Evolutionary conservation across 2,329 filamentous ascomycete species (phyloP).

Genomic region (Cladophialophora psammophila): DNA sequence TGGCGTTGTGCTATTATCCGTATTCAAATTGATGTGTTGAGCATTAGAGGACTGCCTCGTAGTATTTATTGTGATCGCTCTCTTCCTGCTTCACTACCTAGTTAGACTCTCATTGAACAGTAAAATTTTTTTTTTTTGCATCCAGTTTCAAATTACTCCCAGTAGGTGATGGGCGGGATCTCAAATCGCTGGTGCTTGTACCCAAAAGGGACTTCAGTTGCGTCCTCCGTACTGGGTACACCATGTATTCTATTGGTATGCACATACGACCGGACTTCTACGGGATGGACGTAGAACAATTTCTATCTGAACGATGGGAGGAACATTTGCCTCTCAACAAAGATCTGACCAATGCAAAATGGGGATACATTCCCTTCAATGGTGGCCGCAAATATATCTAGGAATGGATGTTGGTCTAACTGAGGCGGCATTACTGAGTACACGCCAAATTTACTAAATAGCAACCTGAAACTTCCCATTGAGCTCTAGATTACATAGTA

Average conservation of each 20-base stretch:
- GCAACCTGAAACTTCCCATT: too few species aligned
- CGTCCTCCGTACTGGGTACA: conserved; percentile 50
- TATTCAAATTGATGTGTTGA: too few species aligned
- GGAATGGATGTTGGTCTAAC: conserved; percentile 42
- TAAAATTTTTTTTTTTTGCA: too few species aligned
- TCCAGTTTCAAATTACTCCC: conserved; percentile 36
- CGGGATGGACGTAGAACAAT: conserved; percentile 51
- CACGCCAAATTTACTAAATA: too few species aligned
- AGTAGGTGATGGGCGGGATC: conserved; percentile 44
- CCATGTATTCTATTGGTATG: conserved; percentile 60
- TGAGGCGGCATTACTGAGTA: too few species aligned
- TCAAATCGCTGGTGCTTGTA: conserved; percentile 42
- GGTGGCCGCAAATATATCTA: conserved; percentile 61
- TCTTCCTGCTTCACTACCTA: too few species aligned
- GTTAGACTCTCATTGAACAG: too few species aligned
- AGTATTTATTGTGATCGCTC: too few species aligned
- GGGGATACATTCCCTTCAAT: conserved; percentile 62
- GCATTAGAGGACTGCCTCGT: too few species aligned
- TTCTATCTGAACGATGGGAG: conserved; percentile 59
- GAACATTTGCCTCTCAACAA: conserved; percentile 58
- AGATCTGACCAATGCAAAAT: conserved; percentile 53
- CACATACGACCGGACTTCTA: conserved; percentile 56
- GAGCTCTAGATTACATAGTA: too few species aligned
- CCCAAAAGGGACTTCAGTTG: conserved; percentile 42
- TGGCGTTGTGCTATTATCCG: too few species aligned